phyloP scores from a whole-genome alignment of 805 yeast species.

The Kluyveromyces starmeri region DNA sequence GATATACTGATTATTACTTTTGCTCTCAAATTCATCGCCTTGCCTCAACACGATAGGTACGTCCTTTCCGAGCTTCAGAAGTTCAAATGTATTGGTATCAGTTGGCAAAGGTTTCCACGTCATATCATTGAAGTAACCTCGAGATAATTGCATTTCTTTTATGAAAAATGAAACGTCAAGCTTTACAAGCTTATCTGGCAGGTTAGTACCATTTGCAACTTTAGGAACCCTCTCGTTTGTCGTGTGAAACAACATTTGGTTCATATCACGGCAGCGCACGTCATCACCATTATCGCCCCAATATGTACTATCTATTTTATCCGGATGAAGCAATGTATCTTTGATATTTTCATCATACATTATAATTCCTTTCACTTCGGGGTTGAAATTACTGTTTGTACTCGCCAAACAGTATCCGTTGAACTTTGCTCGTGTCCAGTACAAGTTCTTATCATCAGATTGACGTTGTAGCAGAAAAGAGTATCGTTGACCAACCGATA shows the following conservation, averaged over 20 bases:
- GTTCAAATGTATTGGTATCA: slow-evolving; percentile 13
- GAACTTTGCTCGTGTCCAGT: slow-evolving; percentile 34
- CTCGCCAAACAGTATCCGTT: slow-evolving; percentile 31
- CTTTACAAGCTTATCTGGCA: slow-evolving; percentile 12
- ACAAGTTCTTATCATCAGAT: slow-evolving; percentile 34
- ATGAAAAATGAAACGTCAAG: slow-evolving; percentile 23
- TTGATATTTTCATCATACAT: slow-evolving; percentile 19
- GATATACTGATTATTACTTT: slow-evolving; percentile 13
- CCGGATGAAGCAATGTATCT: neutral
- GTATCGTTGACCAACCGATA: slow-evolving; percentile 51
- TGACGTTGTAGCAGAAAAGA: slow-evolving; percentile 26
- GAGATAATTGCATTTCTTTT: slow-evolving; percentile 16
- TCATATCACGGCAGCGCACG: slow-evolving; percentile 21
- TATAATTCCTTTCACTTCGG: slow-evolving; percentile 28
- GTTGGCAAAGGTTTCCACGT: slow-evolving; percentile 16
- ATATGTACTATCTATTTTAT: slow-evolving; percentile 5
- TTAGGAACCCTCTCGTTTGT: slow-evolving; percentile 14
- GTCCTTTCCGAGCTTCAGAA: slow-evolving; percentile 6
- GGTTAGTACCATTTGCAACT: slow-evolving; percentile 11
- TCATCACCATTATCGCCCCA: slow-evolving; percentile 18
- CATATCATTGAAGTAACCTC: slow-evolving; percentile 23
- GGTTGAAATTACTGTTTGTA: slow-evolving; percentile 28
- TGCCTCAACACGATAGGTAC: slow-evolving; percentile 8
- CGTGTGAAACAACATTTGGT: slow-evolving; percentile 19
- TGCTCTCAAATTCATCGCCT: slow-evolving; percentile 11